Percentiles rank a stretch among this genome's conserved stretches.
Conservation (phyloP, 352 stramenopile species). For the Phytopythium mirpurense region DNA sequence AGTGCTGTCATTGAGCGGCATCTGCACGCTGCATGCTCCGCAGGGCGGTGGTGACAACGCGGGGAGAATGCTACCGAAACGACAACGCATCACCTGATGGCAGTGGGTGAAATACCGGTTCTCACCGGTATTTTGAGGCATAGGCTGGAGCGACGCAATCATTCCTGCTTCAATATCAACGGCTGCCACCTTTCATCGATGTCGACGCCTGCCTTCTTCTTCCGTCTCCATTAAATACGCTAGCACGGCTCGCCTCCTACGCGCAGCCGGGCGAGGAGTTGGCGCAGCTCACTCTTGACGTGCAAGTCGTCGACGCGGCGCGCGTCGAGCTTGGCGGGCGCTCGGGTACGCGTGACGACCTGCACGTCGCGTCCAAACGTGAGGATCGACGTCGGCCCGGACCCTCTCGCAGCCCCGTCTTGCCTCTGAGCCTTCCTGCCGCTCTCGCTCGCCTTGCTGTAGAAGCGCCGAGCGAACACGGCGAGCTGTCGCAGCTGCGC, state of each 20-base stretch:
- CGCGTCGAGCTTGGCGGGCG: conserved; percentile 57
- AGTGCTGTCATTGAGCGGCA: too few species aligned
- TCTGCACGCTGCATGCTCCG: too few species aligned
- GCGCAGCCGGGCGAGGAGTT: conserved; percentile 13
- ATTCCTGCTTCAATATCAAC: neutral
- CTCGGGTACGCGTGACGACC: conserved; percentile 38
- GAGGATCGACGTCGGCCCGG: conserved; percentile 38
- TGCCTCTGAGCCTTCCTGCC: neutral
- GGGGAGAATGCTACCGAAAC: too few species aligned
- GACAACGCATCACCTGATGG: too few species aligned
- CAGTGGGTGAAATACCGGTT: too few species aligned
- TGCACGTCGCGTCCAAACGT: conserved; percentile 65
- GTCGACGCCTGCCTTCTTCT: too few species aligned
- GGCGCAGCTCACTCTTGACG: conserved; percentile 40
- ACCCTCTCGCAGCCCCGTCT: neutral
- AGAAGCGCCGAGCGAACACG: conserved; percentile 65
- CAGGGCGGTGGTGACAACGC: too few species aligned
- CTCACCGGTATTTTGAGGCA: too few species aligned
- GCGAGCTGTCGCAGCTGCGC: conserved; percentile 21
- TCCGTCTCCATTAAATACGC: too few species aligned
- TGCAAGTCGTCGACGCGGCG: conserved; percentile 48
- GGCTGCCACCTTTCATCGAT: too few species aligned
- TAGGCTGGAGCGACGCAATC: too few species aligned
- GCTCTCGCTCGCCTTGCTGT: conserved; percentile 16
- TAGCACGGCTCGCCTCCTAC: neutral